Conservation (phyloP, 2,329 filamentous ascomycete species). For the Colletotrichum eleusines region DNA sequence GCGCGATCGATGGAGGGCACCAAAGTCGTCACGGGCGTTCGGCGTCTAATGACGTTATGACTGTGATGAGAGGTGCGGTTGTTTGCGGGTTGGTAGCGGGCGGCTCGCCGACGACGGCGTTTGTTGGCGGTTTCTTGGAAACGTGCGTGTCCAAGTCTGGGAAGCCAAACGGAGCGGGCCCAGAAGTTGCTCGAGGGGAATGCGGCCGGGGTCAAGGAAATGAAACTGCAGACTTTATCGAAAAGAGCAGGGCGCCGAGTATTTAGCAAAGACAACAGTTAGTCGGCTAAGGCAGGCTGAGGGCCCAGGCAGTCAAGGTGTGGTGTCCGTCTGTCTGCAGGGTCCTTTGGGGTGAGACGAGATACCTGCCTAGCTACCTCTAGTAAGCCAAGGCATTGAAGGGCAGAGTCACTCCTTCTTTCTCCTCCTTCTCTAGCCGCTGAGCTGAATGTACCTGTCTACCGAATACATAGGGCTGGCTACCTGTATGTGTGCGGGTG, state of each 20-base stretch:
- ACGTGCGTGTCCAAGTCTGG: neutral
- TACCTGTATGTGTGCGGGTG: neutral
- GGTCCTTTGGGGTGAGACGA: neutral
- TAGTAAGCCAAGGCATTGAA: slow-evolving; percentile 1
- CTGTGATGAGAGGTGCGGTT: slow-evolving; percentile 25
- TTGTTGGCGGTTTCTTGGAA: slow-evolving; percentile 22
- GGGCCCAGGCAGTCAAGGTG: slow-evolving; percentile 12
- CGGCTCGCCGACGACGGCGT: slow-evolving; percentile 30
- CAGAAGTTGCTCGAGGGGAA: slow-evolving; percentile 12
- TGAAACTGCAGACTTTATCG: neutral
- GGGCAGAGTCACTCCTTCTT: neutral
- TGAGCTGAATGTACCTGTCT: neutral
- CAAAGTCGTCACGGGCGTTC: slow-evolving; percentile 19
- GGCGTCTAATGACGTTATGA: slow-evolving; percentile 34
- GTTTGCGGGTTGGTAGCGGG: slow-evolving; percentile 5
- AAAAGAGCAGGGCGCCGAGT: slow-evolving; percentile 19
- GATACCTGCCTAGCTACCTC: too few relatives aligned
- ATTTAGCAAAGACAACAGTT: slow-evolving; percentile 19
- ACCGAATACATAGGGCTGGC: neutral
- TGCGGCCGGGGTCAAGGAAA: slow-evolving; percentile 11
- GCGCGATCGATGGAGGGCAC: slow-evolving; percentile 9
- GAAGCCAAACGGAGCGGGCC: neutral
- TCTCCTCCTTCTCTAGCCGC: neutral
- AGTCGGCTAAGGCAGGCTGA: slow-evolving; percentile 14
- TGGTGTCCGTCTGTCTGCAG: neutral